Conservation (phyloP, 1,284 basidiomycete species). For the Pterulicium gracile region DNA sequence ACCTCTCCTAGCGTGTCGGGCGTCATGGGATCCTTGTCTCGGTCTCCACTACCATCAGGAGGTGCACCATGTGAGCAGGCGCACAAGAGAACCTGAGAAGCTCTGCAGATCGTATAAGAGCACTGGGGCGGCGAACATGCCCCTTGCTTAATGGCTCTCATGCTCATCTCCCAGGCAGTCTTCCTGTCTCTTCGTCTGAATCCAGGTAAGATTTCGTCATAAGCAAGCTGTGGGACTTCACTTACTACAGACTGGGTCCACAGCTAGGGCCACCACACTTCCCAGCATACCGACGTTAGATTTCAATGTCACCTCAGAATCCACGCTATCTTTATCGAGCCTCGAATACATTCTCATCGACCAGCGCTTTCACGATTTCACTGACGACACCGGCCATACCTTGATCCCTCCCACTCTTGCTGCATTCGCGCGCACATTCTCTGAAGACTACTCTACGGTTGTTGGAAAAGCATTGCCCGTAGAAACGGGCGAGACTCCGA, state of each 20-base stretch:
- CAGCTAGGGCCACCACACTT: background rate
- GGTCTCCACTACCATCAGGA: background rate
- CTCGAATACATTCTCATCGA: slow-evolving; percentile 12
- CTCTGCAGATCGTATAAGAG: too few relatives aligned
- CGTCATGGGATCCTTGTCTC: background rate
- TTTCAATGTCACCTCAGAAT: background rate
- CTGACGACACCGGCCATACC: slow-evolving; percentile 16
- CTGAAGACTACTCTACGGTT: slow-evolving; percentile 18
- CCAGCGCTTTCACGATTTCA: slow-evolving; percentile 9
- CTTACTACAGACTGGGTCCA: too few relatives aligned
- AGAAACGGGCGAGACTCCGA: slow-evolving; percentile 9
- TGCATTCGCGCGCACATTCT: slow-evolving; percentile 22
- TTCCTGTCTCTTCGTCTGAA: background rate
- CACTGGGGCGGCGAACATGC: too few relatives aligned
- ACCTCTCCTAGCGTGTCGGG: background rate
- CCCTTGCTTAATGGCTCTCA: background rate
- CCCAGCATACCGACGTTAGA: background rate
- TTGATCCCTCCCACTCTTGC: slow-evolving; percentile 22
- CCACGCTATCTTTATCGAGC: background rate
- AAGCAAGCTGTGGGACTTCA: too few relatives aligned
- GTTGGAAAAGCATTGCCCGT: slow-evolving; percentile 10
- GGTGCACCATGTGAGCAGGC: background rate
- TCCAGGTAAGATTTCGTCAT: too few relatives aligned
- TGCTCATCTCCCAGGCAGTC: background rate
- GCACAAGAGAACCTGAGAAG: too few relatives aligned